These are phyloP conservation scores for Penicillium griseofulvum DNA, from an alignment of 2,329 filamentous ascomycete species.

Conservation along the genomic window DNA sequence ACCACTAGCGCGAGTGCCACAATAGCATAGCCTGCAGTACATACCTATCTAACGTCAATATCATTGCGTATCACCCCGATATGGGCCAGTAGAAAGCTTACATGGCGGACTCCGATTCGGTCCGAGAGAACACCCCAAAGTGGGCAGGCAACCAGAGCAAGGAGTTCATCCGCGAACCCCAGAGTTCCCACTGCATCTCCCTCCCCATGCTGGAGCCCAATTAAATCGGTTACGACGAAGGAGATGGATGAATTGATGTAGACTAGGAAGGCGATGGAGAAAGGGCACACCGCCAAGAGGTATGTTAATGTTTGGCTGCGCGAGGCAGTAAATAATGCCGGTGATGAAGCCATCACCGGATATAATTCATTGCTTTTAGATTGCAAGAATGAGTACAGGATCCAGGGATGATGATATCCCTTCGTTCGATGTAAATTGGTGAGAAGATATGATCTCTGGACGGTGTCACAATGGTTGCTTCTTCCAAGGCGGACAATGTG, in stretches of 20 bases:
- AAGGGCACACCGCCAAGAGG: constrained; percentile 61
- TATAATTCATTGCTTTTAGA: constrained; percentile 15
- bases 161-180: constrained; percentile 51
- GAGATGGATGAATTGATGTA: constrained; percentile 64
- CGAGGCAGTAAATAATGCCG: constrained; percentile 55
- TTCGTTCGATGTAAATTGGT: not conserved
- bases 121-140: constrained; percentile 52
- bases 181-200: constrained; percentile 60
- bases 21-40: constrained; percentile 74
- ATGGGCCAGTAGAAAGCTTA: constrained; percentile 27
- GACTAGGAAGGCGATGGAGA: constrained; percentile 64
- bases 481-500: constrained; percentile 1
- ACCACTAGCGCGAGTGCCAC: constrained; percentile 73
- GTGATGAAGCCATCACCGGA: constrained; percentile 30
- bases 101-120: constrained; percentile 48
- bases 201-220: constrained; percentile 55
- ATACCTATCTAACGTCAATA: constrained; percentile 38
- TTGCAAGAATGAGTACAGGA: not conserved
- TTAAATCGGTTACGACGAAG: constrained; percentile 63
- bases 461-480: constrained; percentile 1
- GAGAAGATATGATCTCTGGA: not conserved
- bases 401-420: not conserved
- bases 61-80: not conserved
- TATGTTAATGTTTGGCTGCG: constrained; percentile 59
- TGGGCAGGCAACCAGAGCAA: constrained; percentile 50